phyloP scores from a whole-genome alignment of 306 rosid genomes.

The Cyclanthera cordifolia region DNA sequence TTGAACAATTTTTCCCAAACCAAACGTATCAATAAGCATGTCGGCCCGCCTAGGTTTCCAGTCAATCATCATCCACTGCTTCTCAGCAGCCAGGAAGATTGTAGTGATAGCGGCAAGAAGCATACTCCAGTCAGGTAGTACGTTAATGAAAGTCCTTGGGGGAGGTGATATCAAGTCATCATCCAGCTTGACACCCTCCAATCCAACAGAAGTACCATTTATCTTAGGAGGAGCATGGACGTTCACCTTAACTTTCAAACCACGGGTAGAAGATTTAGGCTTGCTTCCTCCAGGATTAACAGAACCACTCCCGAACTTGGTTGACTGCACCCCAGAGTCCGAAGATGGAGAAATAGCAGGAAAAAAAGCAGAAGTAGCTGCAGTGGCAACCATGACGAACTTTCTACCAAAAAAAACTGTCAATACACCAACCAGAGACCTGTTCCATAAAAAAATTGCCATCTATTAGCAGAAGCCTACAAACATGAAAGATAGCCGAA shows the following conservation, averaged over 20 bases:
- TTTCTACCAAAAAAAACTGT: constrained; percentile 18
- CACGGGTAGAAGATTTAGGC: constrained; percentile 40
- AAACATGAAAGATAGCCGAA: neutral
- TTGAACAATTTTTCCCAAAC: constrained; percentile 83
- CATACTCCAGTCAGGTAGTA: constrained; percentile 99
- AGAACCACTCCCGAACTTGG: constrained; percentile 38
- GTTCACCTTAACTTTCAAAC: constrained; percentile 72
- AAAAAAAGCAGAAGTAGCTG: constrained; percentile 59
- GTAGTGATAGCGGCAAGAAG: constrained; percentile 99
- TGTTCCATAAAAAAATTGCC: constrained; percentile 8
- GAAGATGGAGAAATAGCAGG: constrained; percentile 50
- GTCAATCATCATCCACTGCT: constrained; percentile 99
- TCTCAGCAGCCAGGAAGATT: constrained; percentile 96
- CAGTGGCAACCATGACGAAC: constrained; percentile 83
- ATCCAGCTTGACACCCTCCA: constrained; percentile 46
- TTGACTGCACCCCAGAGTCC: constrained; percentile 34
- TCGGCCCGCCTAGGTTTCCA: constrained; percentile 97
- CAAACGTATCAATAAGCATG: constrained; percentile 87
- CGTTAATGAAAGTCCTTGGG: constrained; percentile 84
- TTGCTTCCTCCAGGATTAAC: constrained; percentile 40
- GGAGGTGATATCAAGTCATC: constrained; percentile 47
- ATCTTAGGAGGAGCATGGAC: constrained; percentile 89
- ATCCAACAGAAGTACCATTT: constrained; percentile 58
- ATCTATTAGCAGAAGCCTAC: constrained; percentile 4
- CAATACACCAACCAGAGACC: constrained; percentile 15